Percentiles rank a stretch among this genome's conserved stretches.
phyloP scores from a whole-genome alignment of 108 stramenopile genomes.

The Ochromonas danica region DNA sequence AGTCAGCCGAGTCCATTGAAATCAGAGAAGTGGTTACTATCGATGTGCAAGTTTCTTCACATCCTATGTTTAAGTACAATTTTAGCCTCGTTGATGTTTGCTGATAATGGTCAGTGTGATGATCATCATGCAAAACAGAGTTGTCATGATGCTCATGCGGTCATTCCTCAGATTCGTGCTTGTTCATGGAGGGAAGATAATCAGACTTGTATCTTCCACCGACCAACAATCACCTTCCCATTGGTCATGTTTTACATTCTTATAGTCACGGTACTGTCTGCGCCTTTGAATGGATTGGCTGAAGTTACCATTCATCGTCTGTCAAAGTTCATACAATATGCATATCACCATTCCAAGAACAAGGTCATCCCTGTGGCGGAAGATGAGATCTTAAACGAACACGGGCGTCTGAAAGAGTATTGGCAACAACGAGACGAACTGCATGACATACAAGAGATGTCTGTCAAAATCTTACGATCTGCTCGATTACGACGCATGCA shows the following conservation, averaged over 20 bases:
- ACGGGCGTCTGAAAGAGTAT: not conserved
- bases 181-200: slow-evolving; percentile 4
- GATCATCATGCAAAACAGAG: not conserved
- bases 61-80: not conserved
- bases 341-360: not conserved
- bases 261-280: not conserved
- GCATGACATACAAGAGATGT: not conserved
- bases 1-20: not conserved
- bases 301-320: no score
- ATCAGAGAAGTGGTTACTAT: not conserved
- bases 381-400: not conserved
- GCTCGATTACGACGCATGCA: not conserved
- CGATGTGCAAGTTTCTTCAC: not conserved
- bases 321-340: no score
- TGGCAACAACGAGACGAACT: not conserved
- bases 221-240: not conserved
- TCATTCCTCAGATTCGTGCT: not conserved
- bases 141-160: not conserved
- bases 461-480: not conserved
- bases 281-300: not conserved
- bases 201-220: not conserved
- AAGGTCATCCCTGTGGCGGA: not conserved
- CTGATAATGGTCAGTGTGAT: not conserved
- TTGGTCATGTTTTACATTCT: slow-evolving; percentile 2
- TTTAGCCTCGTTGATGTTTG: not conserved